phyloP scores from a whole-genome alignment of 176 grass and related monocot species.

The Bromus sterilis region DNA sequence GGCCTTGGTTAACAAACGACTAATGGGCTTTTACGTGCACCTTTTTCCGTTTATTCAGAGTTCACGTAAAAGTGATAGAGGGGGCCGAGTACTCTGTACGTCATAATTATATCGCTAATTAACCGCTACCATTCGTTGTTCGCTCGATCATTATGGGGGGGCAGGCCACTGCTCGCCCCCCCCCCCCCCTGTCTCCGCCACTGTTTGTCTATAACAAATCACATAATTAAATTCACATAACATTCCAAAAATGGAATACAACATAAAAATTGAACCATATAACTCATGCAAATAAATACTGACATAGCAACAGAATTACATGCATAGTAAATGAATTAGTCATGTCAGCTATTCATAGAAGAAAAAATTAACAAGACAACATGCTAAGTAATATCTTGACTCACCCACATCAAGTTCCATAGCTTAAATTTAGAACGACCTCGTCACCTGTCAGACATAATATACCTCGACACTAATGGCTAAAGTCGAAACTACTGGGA shows the following conservation, averaged over 20 bases:
- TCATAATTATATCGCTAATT: too few relatives aligned
- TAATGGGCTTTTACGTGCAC: too few relatives aligned
- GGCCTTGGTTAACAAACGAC: too few relatives aligned
- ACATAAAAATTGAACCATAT: not conserved
- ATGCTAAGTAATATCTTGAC: not conserved
- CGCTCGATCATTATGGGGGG: too few relatives aligned
- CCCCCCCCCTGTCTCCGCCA: too few relatives aligned
- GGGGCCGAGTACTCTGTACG: too few relatives aligned
- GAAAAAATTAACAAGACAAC: not conserved
- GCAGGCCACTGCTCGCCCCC: too few relatives aligned
- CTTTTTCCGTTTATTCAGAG: too few relatives aligned
- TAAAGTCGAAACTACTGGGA: too few relatives aligned
- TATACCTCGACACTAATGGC: not conserved
- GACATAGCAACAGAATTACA: not conserved
- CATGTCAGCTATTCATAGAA: too few relatives aligned
- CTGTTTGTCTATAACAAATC: not conserved
- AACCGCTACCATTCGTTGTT: too few relatives aligned
- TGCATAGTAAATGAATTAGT: not conserved
- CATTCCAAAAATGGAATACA: not conserved
- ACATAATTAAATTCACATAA: not conserved
- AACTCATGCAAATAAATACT: not conserved
- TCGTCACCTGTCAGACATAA: not conserved
- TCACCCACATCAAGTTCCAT: not conserved
- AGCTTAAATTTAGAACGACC: not conserved
- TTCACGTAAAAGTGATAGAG: too few relatives aligned